phyloP scores from a whole-genome alignment of 306 rosid species.

The Rosa multiflora region DNA sequence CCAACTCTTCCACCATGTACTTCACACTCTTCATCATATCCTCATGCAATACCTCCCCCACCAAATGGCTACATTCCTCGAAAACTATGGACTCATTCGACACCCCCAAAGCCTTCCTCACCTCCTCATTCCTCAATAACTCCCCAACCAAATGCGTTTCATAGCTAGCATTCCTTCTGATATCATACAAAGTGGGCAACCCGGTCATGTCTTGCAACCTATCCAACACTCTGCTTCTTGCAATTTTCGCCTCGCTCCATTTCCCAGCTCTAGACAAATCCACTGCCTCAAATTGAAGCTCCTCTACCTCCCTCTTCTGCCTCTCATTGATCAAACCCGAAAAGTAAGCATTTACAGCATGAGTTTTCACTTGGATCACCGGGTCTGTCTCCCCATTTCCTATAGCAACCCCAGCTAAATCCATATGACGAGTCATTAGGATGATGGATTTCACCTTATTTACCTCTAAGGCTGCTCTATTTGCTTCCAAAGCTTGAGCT shows the following conservation, averaged over 20 bases:
- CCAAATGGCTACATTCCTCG: slow-evolving; percentile 1
- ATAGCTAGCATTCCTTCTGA: slow-evolving; percentile 41
- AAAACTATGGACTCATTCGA: neutral
- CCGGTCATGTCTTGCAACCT: slow-evolving; percentile 55
- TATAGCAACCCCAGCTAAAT: slow-evolving; percentile 63
- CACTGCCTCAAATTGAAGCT: slow-evolving; percentile 52
- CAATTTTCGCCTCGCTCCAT: slow-evolving; percentile 55
- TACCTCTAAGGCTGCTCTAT: too few relatives aligned
- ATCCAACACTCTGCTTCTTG: slow-evolving; percentile 23
- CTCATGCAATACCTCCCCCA: slow-evolving; percentile 11
- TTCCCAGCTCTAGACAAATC: slow-evolving; percentile 26
- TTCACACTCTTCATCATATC: neutral
- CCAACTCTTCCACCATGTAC: neutral
- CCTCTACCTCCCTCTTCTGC: slow-evolving; percentile 54
- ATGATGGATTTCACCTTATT: too few relatives aligned
- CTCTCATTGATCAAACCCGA: slow-evolving; percentile 59
- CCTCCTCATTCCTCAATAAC: slow-evolving; percentile 39
- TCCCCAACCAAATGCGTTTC: slow-evolving; percentile 33
- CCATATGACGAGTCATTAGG: too few relatives aligned
- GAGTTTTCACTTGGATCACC: slow-evolving; percentile 47
- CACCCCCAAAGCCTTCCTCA: slow-evolving; percentile 47
- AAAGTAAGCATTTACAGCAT: slow-evolving; percentile 52
- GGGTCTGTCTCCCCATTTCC: slow-evolving; percentile 83
- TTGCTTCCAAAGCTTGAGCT: too few relatives aligned
- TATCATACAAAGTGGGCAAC: slow-evolving; percentile 63